These are phyloP conservation scores for Ampelocalamus luodianensis DNA, from an alignment of 176 grass and related monocot genomes.

Conservation along the genomic window DNA sequence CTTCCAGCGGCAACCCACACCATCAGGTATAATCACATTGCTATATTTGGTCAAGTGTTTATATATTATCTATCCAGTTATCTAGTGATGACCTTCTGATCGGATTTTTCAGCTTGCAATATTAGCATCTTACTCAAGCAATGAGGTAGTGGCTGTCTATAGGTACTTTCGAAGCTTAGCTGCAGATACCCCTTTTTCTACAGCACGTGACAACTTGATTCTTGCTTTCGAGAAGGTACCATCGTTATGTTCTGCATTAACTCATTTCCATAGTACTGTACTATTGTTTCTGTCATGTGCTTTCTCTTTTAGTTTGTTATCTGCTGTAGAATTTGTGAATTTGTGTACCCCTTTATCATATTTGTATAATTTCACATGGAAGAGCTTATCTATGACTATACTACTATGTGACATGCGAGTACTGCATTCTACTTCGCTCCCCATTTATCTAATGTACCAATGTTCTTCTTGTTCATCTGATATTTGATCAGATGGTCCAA, in stretches of 20 bases:
- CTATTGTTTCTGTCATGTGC: background rate
- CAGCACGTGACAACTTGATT: slow-evolving; percentile 92
- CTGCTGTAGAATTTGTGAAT: background rate
- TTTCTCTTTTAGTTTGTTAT: background rate
- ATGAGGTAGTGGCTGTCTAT: slow-evolving; percentile 83
- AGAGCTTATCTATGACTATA: background rate
- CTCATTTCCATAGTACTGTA: background rate
- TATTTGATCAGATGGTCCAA: background rate
- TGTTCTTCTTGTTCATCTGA: background rate
- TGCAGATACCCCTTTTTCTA: slow-evolving; percentile 76
- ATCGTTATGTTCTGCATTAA: slow-evolving; percentile 39
- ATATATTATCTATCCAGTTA: background rate
- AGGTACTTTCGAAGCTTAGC: slow-evolving; percentile 96
- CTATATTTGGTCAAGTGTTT: background rate
- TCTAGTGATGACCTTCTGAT: background rate
- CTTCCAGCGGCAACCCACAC: slow-evolving; percentile 86
- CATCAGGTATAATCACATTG: slow-evolving; percentile 50
- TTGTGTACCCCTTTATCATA: background rate
- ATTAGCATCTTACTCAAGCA: slow-evolving; percentile 73
- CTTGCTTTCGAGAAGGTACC: slow-evolving; percentile 83
- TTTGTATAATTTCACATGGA: background rate
- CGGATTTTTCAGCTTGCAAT: slow-evolving; percentile 68
- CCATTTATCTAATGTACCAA: background rate
- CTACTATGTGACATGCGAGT: background rate
- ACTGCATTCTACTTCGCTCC: background rate